These are phyloP conservation scores for Suillus decipiens DNA, from an alignment of 768 basidiomycete species.

Conservation along the genomic window DNA sequence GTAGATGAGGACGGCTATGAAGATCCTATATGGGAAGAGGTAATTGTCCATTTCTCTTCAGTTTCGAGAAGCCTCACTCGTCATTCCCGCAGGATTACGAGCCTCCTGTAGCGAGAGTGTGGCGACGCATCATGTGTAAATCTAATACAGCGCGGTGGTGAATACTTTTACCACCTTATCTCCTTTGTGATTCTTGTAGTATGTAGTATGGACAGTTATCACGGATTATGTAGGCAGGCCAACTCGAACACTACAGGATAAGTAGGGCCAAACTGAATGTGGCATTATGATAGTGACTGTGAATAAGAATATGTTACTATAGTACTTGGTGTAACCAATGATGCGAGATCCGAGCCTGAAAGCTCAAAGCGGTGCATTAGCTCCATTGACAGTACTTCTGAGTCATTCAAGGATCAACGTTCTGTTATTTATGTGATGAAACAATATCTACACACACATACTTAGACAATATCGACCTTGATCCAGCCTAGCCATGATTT, in stretches of 20 bases:
- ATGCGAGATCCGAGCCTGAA: too few relatives aligned
- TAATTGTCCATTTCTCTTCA: neutral
- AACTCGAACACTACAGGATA: neutral
- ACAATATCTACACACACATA: too few relatives aligned
- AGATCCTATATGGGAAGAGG: constrained; percentile 18
- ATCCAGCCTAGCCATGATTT: too few relatives aligned
- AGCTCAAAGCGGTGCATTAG: too few relatives aligned
- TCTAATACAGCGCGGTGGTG: neutral
- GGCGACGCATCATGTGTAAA: constrained; percentile 2
- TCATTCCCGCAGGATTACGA: neutral
- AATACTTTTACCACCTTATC: neutral
- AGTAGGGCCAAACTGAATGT: neutral
- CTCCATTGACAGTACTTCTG: too few relatives aligned
- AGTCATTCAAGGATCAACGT: too few relatives aligned
- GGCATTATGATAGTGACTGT: neutral
- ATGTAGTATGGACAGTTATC: neutral
- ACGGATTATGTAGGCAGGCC: neutral
- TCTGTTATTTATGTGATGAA: too few relatives aligned
- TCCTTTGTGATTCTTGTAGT: neutral
- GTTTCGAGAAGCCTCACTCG: neutral
- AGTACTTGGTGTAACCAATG: too few relatives aligned
- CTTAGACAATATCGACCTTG: too few relatives aligned
- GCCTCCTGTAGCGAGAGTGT: neutral
- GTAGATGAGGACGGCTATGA: constrained; percentile 28
- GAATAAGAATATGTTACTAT: too few relatives aligned